Base-by-base conservation (phyloP, 2,329 filamentous ascomycete species). In the Acrocalymma vagum region DNA sequence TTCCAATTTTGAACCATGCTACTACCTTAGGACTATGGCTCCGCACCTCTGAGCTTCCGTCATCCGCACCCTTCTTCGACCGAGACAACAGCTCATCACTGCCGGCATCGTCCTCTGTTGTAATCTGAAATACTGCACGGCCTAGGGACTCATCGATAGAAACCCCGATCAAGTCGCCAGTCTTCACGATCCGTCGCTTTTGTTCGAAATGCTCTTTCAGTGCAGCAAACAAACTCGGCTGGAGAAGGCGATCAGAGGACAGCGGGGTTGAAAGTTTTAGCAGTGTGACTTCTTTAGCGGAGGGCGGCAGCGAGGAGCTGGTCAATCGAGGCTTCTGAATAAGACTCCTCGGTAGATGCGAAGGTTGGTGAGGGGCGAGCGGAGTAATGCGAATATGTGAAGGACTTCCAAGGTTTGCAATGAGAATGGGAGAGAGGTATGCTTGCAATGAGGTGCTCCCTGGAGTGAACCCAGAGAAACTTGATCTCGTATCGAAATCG, bases 1-100 rank as follows among this genome's bases (percentile, higher is more conserved):
- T 87, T 25, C 87, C 87, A 26, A 99, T 87, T 51, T 86, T 89
- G 76, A 96, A 97, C 94, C 94, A 99, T 6, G 90, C 92, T 14
- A 95, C 88, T 9, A 61, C 63, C 30, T 68, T 71, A 14, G 56
- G 46, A 30, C 46, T 57, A 17, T 42, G 45, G 22, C 38, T 53
- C 17, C 53, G 47, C 3, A 41, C 25, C 15, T 49, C 42, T 0
- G 38, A 17, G 38, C 24, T 54, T 22, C 43, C 52, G 13, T 52
- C 64, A 45, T 11, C 58, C 22, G n/a, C 22, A 29, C 65, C 54
- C 53, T 77, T 57, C 49, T 72, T 69, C 42, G 62, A 53, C 26
- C 61, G 80, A 20, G 81, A 79, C 47, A 83, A 70, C 1, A 78
- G 75, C 58, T 81, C 38, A 77, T 79, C 72, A 17, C 62, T 71